phyloP scores from a whole-genome alignment of 1,139 yeast genomes.

The Blastobotrys petasosporus region DNA sequence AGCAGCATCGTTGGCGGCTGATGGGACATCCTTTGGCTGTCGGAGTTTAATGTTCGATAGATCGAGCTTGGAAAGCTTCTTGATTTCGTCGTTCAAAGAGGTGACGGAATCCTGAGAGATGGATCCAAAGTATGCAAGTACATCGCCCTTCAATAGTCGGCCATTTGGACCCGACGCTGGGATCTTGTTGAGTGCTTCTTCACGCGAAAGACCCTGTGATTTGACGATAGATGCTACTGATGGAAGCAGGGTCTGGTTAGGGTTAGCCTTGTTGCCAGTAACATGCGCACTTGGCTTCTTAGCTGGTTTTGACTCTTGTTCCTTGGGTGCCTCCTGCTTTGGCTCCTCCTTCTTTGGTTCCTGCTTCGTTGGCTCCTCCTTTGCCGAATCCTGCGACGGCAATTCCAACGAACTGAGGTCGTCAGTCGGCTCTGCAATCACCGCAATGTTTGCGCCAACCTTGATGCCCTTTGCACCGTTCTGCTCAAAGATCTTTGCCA shows the following conservation, averaged over 20 bases:
- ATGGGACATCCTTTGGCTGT: slow-evolving; percentile 27
- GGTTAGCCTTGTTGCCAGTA: slow-evolving; percentile 39
- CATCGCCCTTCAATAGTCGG: slow-evolving; percentile 83
- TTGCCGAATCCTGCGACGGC: slow-evolving; percentile 40
- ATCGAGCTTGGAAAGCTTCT: slow-evolving; percentile 62
- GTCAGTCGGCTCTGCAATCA: slow-evolving; percentile 81
- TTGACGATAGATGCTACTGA: slow-evolving; percentile 68
- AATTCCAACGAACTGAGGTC: slow-evolving; percentile 59
- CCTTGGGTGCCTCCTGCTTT: slow-evolving; percentile 13
- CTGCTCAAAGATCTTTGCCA: slow-evolving; percentile 66
- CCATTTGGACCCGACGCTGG: slow-evolving; percentile 88
- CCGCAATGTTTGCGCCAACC: slow-evolving; percentile 89
- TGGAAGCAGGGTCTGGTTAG: slow-evolving; percentile 65
- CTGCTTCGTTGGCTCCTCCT: slow-evolving; percentile 4
- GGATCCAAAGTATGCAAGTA: slow-evolving; percentile 72
- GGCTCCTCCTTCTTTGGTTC: slow-evolving; percentile 7
- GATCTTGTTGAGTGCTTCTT: slow-evolving; percentile 65
- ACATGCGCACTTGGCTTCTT: slow-evolving; percentile 16
- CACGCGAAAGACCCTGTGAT: slow-evolving; percentile 53
- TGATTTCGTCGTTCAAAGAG: slow-evolving; percentile 51
- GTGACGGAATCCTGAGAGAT: slow-evolving; percentile 52
- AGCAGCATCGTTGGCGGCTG: slow-evolving; percentile 23
- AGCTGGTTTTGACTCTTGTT: slow-evolving; percentile 16
- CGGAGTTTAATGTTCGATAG: slow-evolving; percentile 59
- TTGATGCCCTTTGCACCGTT: slow-evolving; percentile 74